Evolutionary conservation across 148 eudicot species (phyloP).

Genomic region (Hydrangea macrophylla): DNA sequence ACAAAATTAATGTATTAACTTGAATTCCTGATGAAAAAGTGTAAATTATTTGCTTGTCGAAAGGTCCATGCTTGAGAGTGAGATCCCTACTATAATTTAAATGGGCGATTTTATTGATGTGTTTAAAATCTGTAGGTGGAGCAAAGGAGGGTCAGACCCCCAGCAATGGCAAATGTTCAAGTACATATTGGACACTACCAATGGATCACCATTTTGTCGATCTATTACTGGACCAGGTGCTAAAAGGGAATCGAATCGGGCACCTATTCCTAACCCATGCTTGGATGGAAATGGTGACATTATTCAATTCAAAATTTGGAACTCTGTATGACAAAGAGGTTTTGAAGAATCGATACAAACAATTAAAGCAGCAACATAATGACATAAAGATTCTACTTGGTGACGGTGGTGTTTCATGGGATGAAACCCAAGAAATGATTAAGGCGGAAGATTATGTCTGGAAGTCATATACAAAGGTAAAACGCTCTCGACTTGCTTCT

Average conservation of each 20-base stretch:
- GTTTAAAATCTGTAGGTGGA: background rate
- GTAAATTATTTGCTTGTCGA: background rate
- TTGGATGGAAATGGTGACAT: constrained; percentile 10
- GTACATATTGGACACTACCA: constrained; percentile 8
- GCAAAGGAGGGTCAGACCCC: constrained; percentile 8
- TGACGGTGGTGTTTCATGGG: constrained; percentile 12
- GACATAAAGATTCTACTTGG: constrained; percentile 8
- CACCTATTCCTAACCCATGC: constrained; percentile 6
- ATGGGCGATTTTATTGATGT: background rate
- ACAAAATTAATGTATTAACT: background rate
- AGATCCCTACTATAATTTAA: background rate
- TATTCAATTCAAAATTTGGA: constrained; percentile 15
- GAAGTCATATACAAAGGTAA: constrained; percentile 11
- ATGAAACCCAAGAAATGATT: constrained; percentile 16
- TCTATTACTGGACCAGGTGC: constrained; percentile 15
- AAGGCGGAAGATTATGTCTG: constrained; percentile 12
- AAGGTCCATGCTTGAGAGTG: background rate
- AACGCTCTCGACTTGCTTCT: background rate
- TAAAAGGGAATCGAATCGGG: constrained; percentile 13
- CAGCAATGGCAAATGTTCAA: background rate
- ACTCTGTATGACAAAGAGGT: constrained; percentile 6
- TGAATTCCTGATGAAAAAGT: background rate
- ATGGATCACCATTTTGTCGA: constrained; percentile 11
- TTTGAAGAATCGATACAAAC: constrained; percentile 12
- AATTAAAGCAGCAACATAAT: constrained; percentile 13